These are phyloP conservation scores for Trichoderma sp. DNA, from an alignment of 2,329 filamentous ascomycete species.

Conservation along the genomic window DNA sequence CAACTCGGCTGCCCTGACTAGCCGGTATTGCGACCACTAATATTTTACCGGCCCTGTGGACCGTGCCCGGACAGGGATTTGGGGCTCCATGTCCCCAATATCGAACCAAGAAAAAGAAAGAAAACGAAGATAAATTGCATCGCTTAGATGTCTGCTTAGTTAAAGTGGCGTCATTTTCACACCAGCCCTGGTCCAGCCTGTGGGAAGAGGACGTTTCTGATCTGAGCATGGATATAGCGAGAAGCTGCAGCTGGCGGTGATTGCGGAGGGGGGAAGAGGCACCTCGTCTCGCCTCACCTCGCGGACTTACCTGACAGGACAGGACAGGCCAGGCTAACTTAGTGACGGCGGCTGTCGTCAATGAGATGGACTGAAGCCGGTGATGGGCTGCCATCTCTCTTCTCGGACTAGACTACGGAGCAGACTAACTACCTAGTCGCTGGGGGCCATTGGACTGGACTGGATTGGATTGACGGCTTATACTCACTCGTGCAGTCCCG, in stretches of 20 bases:
- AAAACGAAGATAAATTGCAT: constrained; percentile 18
- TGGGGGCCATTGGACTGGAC: background rate
- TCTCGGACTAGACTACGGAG: background rate
- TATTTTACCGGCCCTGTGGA: constrained; percentile 13
- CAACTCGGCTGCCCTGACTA: constrained; percentile 21
- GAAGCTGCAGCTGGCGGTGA: background rate
- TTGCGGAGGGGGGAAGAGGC: background rate
- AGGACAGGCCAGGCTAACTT: background rate
- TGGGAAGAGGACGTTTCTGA: constrained; percentile 15
- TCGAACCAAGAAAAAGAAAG: background rate
- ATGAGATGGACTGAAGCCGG: background rate
- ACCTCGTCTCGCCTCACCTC: background rate
- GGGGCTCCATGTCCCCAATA: background rate
- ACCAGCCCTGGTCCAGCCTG: background rate
- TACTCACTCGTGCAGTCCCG: no score
- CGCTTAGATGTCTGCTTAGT: constrained; percentile 19
- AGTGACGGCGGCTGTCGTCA: no score
- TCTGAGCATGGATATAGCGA: constrained; percentile 17
- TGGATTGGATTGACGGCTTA: background rate
- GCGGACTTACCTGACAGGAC: background rate
- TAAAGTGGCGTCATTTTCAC: constrained; percentile 14
- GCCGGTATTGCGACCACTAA: constrained; percentile 8
- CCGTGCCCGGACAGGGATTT: constrained; percentile 13
- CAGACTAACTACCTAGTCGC: background rate
- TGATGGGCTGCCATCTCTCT: background rate